Conservation (phyloP, 306 rosid genomes). For the Acacia confusa region DNA sequence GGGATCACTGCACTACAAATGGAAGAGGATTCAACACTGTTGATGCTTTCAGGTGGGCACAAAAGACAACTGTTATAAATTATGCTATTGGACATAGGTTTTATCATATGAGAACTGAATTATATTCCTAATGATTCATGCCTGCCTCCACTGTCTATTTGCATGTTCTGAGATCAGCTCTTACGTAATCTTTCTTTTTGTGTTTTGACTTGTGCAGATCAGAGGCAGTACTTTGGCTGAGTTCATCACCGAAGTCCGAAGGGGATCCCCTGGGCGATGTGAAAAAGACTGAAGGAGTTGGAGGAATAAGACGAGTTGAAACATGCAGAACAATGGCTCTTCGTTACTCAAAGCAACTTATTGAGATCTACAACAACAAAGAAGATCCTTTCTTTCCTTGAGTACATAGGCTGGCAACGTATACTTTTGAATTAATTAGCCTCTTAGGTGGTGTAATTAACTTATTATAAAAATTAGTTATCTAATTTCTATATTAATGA, state of each 20-base stretch:
- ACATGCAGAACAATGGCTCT: conserved; percentile 51
- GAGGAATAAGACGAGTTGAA: conserved; percentile 43
- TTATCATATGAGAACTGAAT: neutral
- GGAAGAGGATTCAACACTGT: conserved; percentile 62
- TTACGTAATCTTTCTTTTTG: neutral
- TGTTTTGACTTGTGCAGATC: conserved; percentile 33
- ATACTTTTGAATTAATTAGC: neutral
- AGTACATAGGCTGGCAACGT: conserved; percentile 14
- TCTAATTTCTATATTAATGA: too few relatives aligned
- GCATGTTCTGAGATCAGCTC: neutral
- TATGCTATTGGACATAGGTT: neutral
- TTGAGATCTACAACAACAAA: conserved; percentile 55
- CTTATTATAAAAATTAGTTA: too few relatives aligned
- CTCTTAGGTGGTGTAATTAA: neutral
- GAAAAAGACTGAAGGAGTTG: conserved; percentile 53
- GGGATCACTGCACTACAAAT: conserved; percentile 44
- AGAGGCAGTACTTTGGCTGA: conserved; percentile 65
- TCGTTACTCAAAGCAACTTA: conserved; percentile 67
- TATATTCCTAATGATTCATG: neutral
- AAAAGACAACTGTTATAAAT: neutral
- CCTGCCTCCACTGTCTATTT: neutral
- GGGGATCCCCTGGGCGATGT: conserved; percentile 53
- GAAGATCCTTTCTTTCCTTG: conserved; percentile 60
- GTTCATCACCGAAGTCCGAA: conserved; percentile 44
- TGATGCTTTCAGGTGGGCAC: conserved; percentile 57